Evolutionary conservation across 768 basidiomycete genomes (phyloP).

Genomic region (Lentinula aciculospora): DNA sequence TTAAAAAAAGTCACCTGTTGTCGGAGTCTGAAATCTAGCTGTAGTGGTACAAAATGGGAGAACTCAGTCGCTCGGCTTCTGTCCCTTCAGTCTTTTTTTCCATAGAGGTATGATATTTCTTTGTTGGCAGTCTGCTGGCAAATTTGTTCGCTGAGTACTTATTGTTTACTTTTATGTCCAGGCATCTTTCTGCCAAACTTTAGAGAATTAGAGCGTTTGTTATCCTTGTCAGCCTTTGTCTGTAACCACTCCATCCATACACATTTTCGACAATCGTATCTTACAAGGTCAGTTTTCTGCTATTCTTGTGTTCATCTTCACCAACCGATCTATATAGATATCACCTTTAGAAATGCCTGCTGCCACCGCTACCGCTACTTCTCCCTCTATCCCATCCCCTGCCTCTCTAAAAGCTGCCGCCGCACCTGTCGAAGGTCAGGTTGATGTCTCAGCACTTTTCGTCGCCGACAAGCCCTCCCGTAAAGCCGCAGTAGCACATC

Average conservation of each 20-base stretch:
- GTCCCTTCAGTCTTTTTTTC: constrained; percentile 25
- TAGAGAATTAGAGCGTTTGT: constrained; percentile 62
- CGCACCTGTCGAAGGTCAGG: constrained; percentile 49
- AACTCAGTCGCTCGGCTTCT: constrained; percentile 10
- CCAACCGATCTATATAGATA: constrained; percentile 29
- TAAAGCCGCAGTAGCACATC: constrained; percentile 58
- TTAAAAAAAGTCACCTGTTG: constrained; percentile 1
- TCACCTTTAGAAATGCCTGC: constrained; percentile 65
- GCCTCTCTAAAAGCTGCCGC: constrained; percentile 65
- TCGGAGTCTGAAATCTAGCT: not conserved
- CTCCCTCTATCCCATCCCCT: constrained; percentile 48
- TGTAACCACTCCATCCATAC: constrained; percentile 32
- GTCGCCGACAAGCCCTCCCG: constrained; percentile 81
- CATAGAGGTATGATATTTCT: constrained; percentile 25
- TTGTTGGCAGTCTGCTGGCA: constrained; percentile 3
- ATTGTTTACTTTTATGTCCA: constrained; percentile 9
- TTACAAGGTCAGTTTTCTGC: constrained; percentile 32
- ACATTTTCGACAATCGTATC: constrained; percentile 27
- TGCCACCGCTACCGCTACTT: constrained; percentile 66
- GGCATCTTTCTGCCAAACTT: constrained; percentile 30
- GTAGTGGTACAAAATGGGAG: constrained; percentile 13
- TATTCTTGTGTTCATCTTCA: not conserved
- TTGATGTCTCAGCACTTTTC: constrained; percentile 76
- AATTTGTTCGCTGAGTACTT: constrained; percentile 1
- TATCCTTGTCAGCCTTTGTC: constrained; percentile 52